Conservation (phyloP, 2,329 filamentous ascomycete genomes). For the Hypomyces rosellus region DNA sequence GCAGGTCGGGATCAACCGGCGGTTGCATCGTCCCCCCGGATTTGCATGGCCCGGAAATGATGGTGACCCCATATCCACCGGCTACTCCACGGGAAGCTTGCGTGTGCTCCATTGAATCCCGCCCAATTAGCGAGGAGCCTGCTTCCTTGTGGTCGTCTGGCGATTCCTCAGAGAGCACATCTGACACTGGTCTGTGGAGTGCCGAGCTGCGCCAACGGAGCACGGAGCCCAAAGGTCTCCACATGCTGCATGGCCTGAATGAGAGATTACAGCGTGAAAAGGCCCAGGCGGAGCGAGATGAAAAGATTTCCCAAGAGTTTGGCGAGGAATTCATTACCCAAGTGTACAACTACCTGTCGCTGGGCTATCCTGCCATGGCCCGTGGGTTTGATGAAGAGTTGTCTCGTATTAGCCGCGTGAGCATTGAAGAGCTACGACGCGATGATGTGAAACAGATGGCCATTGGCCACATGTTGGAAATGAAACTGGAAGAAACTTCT, state of each 20-base stretch:
- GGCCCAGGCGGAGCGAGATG: constrained; percentile 42
- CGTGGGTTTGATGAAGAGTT: constrained; percentile 80
- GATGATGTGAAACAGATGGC: constrained; percentile 59
- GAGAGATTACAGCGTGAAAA: constrained; percentile 46
- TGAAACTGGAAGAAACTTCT: constrained; percentile 36
- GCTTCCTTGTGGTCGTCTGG: constrained; percentile 21
- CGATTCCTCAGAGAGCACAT: constrained; percentile 14
- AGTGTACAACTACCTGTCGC: constrained; percentile 92
- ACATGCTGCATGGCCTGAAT: constrained; percentile 46
- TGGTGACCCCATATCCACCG: constrained; percentile 43
- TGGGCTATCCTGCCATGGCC: constrained; percentile 84
- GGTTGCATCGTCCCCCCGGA: constrained; percentile 35
- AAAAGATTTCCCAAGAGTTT: constrained; percentile 61
- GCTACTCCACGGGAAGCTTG: constrained; percentile 36
- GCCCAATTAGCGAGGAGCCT: constrained; percentile 36
- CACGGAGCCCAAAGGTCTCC: constrained; percentile 37
- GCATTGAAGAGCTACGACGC: constrained; percentile 60
- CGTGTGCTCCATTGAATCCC: constrained; percentile 31
- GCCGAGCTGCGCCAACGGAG: constrained; percentile 22
- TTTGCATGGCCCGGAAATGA: constrained; percentile 41
- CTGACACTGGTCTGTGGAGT: constrained; percentile 12
- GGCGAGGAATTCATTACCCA: constrained; percentile 83
- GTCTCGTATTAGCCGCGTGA: constrained; percentile 68
- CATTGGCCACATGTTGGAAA: constrained; percentile 66
- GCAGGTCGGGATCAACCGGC: constrained; percentile 31